Conservation (phyloP, 208 protist species). For the Acanthamoeba healyi region DNA sequence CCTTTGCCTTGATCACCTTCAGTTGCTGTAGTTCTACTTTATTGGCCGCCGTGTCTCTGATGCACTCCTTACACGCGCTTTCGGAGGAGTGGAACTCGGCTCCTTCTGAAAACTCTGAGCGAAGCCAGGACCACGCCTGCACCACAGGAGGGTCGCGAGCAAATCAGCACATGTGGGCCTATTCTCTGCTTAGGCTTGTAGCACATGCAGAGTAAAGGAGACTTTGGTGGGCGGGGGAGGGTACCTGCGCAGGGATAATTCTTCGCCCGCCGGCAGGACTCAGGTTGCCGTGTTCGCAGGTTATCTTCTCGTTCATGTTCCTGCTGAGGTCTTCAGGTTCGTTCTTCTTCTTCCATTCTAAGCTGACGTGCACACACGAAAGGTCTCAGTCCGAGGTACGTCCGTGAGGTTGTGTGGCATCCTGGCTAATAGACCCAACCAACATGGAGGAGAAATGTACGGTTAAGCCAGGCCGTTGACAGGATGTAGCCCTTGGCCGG, state of each 20-base stretch:
- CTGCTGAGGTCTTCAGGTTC: slow-evolving; percentile 56
- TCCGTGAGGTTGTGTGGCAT: no score
- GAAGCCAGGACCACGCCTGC: slow-evolving; percentile 72
- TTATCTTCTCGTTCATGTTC: slow-evolving; percentile 71
- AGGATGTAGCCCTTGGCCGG: slow-evolving; percentile 48
- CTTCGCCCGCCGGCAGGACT: slow-evolving; percentile 37
- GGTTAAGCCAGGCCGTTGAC: slow-evolving; percentile 59
- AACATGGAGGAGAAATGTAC: not conserved
- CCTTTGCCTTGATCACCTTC: slow-evolving; percentile 26
- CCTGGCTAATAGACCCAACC: no score
- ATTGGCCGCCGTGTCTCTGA: not conserved
- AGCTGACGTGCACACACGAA: not conserved
- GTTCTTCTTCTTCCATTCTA: slow-evolving; percentile 74
- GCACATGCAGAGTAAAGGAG: no score
- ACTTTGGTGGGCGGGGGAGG: not conserved
- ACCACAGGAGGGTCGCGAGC: not conserved
- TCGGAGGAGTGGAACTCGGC: slow-evolving; percentile 35
- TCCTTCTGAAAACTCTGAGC: slow-evolving; percentile 49
- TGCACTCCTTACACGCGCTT: slow-evolving; percentile 36
- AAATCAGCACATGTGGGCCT: not conserved
- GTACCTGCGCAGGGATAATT: slow-evolving; percentile 35
- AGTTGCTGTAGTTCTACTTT: slow-evolving; percentile 1
- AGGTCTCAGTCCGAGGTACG: no score
- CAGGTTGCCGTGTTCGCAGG: slow-evolving; percentile 71
- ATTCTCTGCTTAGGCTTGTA: no score